Base-by-base conservation (phyloP, 768 basidiomycete genomes). In the Mycena chlorophos region DNA sequence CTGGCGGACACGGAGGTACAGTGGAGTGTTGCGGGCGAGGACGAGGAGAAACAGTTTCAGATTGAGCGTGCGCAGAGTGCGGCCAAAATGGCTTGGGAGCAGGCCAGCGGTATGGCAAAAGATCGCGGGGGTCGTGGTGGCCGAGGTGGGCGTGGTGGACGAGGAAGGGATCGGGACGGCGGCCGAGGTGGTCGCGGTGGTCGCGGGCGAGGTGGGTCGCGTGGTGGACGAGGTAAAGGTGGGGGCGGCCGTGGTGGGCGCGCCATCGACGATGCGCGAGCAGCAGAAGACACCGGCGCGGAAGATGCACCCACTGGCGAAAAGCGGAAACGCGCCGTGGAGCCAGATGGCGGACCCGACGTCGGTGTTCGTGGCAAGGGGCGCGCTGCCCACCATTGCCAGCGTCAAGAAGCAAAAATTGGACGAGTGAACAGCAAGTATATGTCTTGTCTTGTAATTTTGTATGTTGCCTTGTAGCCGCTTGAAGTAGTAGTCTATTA, bases 281-380 rank as follows among this genome's bases (percentile, higher is more conserved):
- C 40, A 12, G 12, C 22, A n/a, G 45, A 46, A 26, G n/a, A 46
- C 45, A 46, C 14, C n/a, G 60, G 66, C 19, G 57, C 64, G 2
- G 64, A 63, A 12, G 79, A 74, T 6, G 83, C 82, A 38, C 74
- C 75, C 55, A 68, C 73, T 1, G 88, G 88, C 26, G 87, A 87
- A 60, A 92, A 92, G 74, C 76, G 89, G 56, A 92, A 91, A 68
- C 81, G 88, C 34, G 84, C 79, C 1, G 76, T 88, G 0, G 89
- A 91, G 65, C 89, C 88, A 1, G 89, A 91, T 63, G 89, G 89
- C 61, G 89, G 86, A 0, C 82, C 85, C 2, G 82, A 86, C 62
- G 76, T 78, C 25, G 89, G 89, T 10, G 68, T 84, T 12, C 79
- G 89, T 22, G 89, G 89, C 0, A 77, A 73, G 6, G 76, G n/a